A percentile compares a stretch with the other conserved stretches of the same genome.
These are phyloP conservation scores for Exsudoporus floridanus DNA, from an alignment of 1,284 basidiomycete genomes.

Conservation along the genomic window DNA sequence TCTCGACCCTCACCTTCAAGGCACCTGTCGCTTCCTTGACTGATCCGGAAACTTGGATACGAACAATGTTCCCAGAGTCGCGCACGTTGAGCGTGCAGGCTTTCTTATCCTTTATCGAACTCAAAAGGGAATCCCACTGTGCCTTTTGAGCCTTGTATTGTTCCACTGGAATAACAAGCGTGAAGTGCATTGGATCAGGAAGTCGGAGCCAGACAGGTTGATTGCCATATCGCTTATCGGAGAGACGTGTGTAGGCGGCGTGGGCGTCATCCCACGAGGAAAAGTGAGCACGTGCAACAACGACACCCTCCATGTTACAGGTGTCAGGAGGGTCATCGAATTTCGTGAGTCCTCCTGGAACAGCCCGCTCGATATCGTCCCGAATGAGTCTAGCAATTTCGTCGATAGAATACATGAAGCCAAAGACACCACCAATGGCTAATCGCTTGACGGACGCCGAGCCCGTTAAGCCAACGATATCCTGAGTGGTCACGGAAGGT, in stretches of 20 bases:
- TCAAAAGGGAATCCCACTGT: conserved; percentile 46
- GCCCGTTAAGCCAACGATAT: conserved; percentile 22
- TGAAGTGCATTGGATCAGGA: conserved; percentile 47
- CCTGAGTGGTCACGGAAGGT: conserved; percentile 18
- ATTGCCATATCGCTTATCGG: conserved; percentile 29
- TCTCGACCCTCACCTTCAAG: conserved; percentile 59
- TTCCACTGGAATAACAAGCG: conserved; percentile 43
- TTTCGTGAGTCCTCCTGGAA: conserved; percentile 15
- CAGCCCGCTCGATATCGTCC: conserved; percentile 20
- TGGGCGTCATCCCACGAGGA: conserved; percentile 48
- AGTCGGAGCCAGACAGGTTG: conserved; percentile 39
- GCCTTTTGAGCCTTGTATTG: conserved; percentile 52
- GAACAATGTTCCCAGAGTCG: conserved; percentile 20
- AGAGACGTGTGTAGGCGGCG: conserved; percentile 35
- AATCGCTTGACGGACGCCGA: conserved; percentile 27
- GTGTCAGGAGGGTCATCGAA: conserved; percentile 25
- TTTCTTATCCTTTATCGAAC: conserved; percentile 34
- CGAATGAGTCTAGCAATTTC: conserved; percentile 16
- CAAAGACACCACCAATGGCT: not conserved
- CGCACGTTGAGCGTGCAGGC: conserved; percentile 30
- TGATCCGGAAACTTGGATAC: conserved; percentile 35
- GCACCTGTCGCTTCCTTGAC: conserved; percentile 50
- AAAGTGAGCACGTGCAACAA: conserved; percentile 43
- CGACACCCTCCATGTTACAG: conserved; percentile 25
- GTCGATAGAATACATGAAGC: not conserved